Evolutionary conservation across 495 filamentous ascomycete genomes (phyloP).

Genomic region (Echria macrotheca): DNA sequence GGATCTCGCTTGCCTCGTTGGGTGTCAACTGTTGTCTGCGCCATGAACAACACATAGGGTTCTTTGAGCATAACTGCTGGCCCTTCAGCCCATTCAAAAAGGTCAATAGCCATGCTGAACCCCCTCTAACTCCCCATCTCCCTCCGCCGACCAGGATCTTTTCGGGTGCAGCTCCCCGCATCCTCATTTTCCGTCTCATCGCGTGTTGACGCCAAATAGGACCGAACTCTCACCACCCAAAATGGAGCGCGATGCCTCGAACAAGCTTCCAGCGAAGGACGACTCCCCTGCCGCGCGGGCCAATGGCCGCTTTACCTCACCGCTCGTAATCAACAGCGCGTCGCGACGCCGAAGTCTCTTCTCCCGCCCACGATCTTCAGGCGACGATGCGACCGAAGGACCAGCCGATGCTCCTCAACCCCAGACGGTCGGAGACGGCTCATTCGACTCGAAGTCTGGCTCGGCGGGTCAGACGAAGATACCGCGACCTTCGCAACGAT

Average conservation of each 20-base stretch:
- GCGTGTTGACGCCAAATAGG: no score
- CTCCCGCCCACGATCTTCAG: constrained; percentile 17
- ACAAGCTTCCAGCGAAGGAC: no score
- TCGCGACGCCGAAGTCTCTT: constrained; percentile 21
- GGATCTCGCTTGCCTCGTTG: background rate
- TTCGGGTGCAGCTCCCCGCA: no score
- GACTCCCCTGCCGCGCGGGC: constrained; percentile 3
- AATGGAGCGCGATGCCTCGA: constrained; percentile 24
- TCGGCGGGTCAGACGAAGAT: constrained; percentile 35
- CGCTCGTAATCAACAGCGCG: constrained; percentile 22
- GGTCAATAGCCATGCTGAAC: no score
- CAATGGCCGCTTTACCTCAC: constrained; percentile 20
- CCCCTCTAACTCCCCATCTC: no score
- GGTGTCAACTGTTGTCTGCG: background rate
- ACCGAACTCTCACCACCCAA: constrained; percentile 1
- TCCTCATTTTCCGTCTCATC: no score
- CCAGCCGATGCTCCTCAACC: background rate
- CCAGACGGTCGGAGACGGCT: constrained; percentile 9
- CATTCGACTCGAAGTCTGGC: constrained; percentile 16
- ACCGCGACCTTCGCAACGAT: constrained; percentile 29
- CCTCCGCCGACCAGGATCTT: no score
- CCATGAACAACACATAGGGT: constrained; percentile 6
- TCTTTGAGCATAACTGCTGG: background rate
- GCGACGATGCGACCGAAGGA: constrained; percentile 2
- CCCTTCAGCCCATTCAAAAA: no score